phyloP scores from a whole-genome alignment of 495 filamentous ascomycete genomes.

The Aspergillus sclerotioniger region DNA sequence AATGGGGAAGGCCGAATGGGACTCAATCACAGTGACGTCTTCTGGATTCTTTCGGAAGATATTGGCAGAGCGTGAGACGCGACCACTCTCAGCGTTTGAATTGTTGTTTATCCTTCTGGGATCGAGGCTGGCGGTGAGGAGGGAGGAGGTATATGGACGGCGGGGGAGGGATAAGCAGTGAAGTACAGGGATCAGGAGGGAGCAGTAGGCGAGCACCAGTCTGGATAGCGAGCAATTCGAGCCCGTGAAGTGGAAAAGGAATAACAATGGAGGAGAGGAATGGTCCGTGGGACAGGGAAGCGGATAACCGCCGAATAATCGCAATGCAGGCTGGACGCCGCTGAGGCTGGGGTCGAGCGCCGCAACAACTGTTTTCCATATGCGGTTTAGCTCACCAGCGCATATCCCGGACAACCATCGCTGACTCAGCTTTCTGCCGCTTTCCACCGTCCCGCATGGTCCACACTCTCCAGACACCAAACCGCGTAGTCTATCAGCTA shows the following conservation, averaged over 20 bases:
- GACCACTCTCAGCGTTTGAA: not conserved
- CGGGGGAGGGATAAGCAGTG: not conserved
- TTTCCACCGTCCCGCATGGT: conserved; percentile 27
- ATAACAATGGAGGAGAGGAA: conserved; percentile 10
- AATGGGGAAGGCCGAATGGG: conserved; percentile 17
- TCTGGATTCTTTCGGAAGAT: not conserved
- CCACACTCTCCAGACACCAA: too few relatives aligned
- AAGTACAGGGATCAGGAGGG: conserved; percentile 3
- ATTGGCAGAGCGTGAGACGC: not conserved
- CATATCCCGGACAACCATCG: conserved; percentile 46
- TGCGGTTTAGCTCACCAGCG: conserved; percentile 38
- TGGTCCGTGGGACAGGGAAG: conserved; percentile 15
- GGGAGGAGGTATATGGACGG: not conserved
- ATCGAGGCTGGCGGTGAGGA: conserved; percentile 16
- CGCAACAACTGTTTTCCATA: conserved; percentile 40
- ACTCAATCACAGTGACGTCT: conserved; percentile 16
- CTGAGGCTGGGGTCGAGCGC: conserved; percentile 21
- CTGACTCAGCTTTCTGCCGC: conserved; percentile 22
- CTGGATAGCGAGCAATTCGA: not conserved
- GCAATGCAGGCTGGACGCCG: conserved; percentile 13
- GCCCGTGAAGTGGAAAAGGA: conserved; percentile 2
- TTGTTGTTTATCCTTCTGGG: conserved; percentile 10
- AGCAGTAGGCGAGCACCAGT: not conserved
- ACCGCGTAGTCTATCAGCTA: too few relatives aligned
- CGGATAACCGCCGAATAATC: conserved; percentile 3